Conservation (phyloP, 2,329 filamentous ascomycete genomes). For the Pezizomycotina sp. region DNA sequence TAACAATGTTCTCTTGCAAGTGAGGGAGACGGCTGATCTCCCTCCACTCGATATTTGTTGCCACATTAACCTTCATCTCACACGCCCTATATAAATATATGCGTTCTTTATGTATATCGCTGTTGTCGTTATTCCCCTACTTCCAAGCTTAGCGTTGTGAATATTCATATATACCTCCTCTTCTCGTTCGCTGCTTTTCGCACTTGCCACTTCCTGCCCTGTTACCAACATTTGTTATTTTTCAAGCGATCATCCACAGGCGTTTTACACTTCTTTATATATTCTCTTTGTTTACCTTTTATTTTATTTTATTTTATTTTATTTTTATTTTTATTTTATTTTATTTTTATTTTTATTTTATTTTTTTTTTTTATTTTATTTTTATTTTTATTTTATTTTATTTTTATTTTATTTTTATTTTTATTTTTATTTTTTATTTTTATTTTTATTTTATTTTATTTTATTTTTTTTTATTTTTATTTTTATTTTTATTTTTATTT, state of each 20-base stretch:
- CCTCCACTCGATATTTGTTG: no score
- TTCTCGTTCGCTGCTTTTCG: background rate
- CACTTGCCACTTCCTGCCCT: background rate
- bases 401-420: slow-evolving; percentile 4
- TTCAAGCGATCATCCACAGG: background rate
- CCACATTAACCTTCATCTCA: no score
- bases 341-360: slow-evolving; percentile 1
- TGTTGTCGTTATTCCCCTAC: background rate
- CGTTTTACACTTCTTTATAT: background rate
- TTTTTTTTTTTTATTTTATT: slow-evolving; percentile 5
- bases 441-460: slow-evolving; percentile 9
- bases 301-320: background rate
- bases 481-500: slow-evolving; percentile 6
- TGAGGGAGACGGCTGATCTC: no score
- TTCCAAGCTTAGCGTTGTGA: background rate
- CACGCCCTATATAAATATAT: no score
- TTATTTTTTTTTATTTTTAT: slow-evolving; percentile 3
- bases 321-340: slow-evolving; percentile 1
- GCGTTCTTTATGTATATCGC: no score
- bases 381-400: background rate
- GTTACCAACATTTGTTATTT: slow-evolving; percentile 1
- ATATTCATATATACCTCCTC: background rate
- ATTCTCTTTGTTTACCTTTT: background rate
- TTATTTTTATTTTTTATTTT: slow-evolving; percentile 15
- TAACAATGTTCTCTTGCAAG: no score